Evolutionary conservation across 495 filamentous ascomycete species (phyloP), one percentile per base, ranked within the genome.

Genomic region (Penicillium psychrofluorescens): DNA sequence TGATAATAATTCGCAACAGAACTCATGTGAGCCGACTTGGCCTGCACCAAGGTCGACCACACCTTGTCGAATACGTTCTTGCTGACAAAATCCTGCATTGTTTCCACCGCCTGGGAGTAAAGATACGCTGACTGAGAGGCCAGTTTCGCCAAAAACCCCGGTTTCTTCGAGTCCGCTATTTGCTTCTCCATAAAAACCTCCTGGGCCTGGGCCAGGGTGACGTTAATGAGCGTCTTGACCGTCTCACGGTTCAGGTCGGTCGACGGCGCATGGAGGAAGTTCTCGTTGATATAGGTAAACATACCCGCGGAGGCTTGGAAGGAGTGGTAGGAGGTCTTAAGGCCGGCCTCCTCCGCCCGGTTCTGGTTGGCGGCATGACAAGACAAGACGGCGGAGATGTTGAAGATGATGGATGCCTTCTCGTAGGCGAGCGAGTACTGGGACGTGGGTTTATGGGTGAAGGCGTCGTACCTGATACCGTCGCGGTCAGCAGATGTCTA

Each of bases 261-360:
- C 8, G 90, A 95, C 4, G 92, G 92, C 30, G 92, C 92, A 58
- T 98, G 94, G 34, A 96, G 70, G 65, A 98, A 98, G 67, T 98
- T 97, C 68, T 97, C 90, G 63, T 97, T 98, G 70, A 98, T 97
- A 55, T 98, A 98, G 13, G 90, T 96, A 65, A 97, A 98, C 92
- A 98, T 98, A 63, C 92, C 92, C 9, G 92, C 92, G 16, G 90
- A 85, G 30, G 92, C 92, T 62, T 98, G 92, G 72, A 97, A 97
- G 14, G 92, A 97, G 65, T 98, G 91, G 58, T 95, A 98, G 3
- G 92, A 86, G 11, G 88, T 92, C 67, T 97, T 98, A 49, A 97
- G 78, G 22, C 94, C 91, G 13, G 84, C 72, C 47, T 97, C 94
- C 56, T 97, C 90, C 46, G 83, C 86, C 14, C 94, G 84, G 46